Evolutionary conservation across 768 basidiomycete genomes (phyloP).

Genomic region (Amanita thiersii): DNA sequence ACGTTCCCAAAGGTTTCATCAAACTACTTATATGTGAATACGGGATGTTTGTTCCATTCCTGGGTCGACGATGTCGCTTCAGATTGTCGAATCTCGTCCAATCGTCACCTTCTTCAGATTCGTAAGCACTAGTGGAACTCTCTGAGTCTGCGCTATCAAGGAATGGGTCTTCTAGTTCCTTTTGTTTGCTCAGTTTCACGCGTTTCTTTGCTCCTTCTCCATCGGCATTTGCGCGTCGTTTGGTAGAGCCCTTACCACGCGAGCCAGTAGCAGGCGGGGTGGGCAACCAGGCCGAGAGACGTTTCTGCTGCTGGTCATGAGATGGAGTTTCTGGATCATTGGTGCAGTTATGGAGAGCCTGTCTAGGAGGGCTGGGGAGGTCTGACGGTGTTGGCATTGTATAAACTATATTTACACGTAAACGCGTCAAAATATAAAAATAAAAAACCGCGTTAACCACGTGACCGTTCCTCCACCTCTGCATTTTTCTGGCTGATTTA

Average conservation of each 20-base stretch:
- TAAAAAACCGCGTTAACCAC: background rate
- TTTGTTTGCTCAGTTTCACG: background rate
- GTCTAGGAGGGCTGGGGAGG: too few species aligned
- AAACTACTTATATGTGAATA: background rate
- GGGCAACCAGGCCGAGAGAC: background rate
- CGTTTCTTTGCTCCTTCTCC: background rate
- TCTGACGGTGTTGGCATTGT: too few species aligned
- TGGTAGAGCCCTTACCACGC: slow-evolving; percentile 3
- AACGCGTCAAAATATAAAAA: background rate
- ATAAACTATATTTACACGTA: background rate
- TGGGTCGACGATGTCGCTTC: background rate
- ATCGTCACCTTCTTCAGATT: slow-evolving; percentile 2
- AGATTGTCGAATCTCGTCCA: background rate
- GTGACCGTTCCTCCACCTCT: too few species aligned
- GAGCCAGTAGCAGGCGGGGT: slow-evolving; percentile 4
- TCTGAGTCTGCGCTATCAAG: slow-evolving; percentile 5
- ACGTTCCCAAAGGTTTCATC: slow-evolving; percentile 1
- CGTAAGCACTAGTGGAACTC: slow-evolving; percentile 3
- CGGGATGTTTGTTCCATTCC: background rate
- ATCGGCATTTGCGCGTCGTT: slow-evolving; percentile 4
- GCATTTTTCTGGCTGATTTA: too few species aligned
- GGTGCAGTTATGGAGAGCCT: slow-evolving; percentile 3
- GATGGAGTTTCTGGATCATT: slow-evolving; percentile 7
- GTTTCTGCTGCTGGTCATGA: background rate
- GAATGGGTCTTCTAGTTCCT: slow-evolving; percentile 1